Conservation (phyloP, 139 green algal genomes). For the Coccomyxa sp. region DNA sequence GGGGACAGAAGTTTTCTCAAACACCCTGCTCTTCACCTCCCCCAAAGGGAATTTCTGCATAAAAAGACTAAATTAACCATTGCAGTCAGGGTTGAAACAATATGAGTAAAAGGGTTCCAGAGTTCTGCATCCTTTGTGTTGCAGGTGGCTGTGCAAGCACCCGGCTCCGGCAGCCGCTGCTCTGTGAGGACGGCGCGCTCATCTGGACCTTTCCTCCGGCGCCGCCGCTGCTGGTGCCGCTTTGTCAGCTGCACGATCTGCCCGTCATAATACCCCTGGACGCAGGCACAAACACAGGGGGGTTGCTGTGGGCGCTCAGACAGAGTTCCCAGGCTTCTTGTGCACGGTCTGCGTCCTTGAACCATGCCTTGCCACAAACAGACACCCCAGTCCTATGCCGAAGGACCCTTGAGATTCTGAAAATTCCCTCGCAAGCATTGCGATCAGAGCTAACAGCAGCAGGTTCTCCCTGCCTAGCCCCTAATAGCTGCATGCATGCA, state of each 20-base stretch:
- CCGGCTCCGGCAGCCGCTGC: slow-evolving; percentile 30
- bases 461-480: not conserved
- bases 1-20: not conserved
- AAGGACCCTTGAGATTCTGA: not conserved
- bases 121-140: not conserved
- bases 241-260: slow-evolving; percentile 21
- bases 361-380: slow-evolving; percentile 1
- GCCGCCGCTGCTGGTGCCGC: slow-evolving; percentile 25
- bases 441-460: not conserved
- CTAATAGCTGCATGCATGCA: not conserved
- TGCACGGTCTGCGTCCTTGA: no score
- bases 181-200: slow-evolving; percentile 41
- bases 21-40: not conserved
- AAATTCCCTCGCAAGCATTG: not conserved
- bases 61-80: not conserved
- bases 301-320: no score
- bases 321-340: no score
- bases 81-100: not conserved
- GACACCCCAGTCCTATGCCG: not conserved
- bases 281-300: no score
- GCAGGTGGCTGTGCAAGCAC: not conserved
- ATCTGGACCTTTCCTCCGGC: slow-evolving; percentile 37
- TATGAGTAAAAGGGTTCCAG: not conserved
- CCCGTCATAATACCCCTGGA: slow-evolving; percentile 34
- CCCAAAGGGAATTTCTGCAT: not conserved